These are phyloP conservation scores for Exophiala aquamarina DNA, from an alignment of 2,329 filamentous ascomycete species.

Conservation along the genomic window DNA sequence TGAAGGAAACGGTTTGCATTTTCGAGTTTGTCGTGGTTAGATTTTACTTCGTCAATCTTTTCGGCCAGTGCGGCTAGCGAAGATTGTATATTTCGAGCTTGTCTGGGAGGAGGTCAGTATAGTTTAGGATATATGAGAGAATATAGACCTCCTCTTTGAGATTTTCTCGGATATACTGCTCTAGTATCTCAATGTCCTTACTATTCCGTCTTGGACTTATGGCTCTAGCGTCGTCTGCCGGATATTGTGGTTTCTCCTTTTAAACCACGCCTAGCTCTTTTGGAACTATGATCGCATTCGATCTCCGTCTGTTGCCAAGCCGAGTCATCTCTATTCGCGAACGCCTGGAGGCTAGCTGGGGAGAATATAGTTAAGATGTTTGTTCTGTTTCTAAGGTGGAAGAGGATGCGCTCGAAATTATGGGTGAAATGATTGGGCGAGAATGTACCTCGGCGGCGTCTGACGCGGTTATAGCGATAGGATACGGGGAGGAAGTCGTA, in stretches of 20 bases:
- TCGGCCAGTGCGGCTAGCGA: slow-evolving; percentile 87
- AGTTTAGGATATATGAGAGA: slow-evolving; percentile 1
- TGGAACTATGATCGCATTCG: slow-evolving; percentile 78
- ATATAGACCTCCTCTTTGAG: slow-evolving; percentile 57
- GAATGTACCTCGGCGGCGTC: slow-evolving; percentile 3
- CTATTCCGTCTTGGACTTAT: slow-evolving; percentile 93
- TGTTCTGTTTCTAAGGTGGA: slow-evolving; percentile 48
- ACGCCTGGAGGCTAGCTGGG: slow-evolving; percentile 53
- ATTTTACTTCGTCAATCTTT: slow-evolving; percentile 89
- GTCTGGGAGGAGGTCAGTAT: slow-evolving; percentile 53
- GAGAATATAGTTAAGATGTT: slow-evolving; percentile 41
- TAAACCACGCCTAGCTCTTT: slow-evolving; percentile 73
- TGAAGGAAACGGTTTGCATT: slow-evolving; percentile 96
- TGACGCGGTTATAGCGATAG: slow-evolving; percentile 15
- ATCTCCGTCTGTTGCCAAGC: slow-evolving; percentile 72
- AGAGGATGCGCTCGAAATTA: slow-evolving; percentile 33
- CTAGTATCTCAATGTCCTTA: slow-evolving; percentile 84
- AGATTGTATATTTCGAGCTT: slow-evolving; percentile 84
- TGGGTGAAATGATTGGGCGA: slow-evolving; percentile 20
- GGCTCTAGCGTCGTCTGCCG: slow-evolving; percentile 82
- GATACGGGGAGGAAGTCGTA: slow-evolving; percentile 16
- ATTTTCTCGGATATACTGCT: slow-evolving; percentile 71
- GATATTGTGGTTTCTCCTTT: slow-evolving; percentile 71
- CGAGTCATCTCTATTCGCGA: slow-evolving; percentile 60
- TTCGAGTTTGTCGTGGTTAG: slow-evolving; percentile 94